Evolutionary conservation across 768 basidiomycete species (phyloP), one percentile per base, ranked within the genome.

Genomic region (Amanita thiersii): DNA sequence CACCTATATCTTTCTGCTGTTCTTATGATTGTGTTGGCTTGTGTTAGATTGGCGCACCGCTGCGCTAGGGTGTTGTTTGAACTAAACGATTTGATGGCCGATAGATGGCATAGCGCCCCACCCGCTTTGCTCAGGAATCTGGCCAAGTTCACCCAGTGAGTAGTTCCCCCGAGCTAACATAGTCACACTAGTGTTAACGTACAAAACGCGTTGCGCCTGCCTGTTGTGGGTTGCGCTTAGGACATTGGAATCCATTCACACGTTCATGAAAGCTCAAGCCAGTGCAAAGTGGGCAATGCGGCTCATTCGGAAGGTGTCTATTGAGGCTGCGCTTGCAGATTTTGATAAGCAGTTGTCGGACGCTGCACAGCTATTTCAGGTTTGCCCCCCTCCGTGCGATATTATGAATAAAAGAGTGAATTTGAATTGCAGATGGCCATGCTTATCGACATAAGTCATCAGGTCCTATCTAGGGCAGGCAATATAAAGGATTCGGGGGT

Each of bases 281-380:
- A 61, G 63, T 20, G 57, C 54, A 18, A 68, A 61, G 37, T 72
- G 72, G 71, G 56, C 45, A 11, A 56, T 54, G 10, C 62, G 68
- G 4, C 59, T 73, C 18, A 51, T 67, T 26, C 60, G 61, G 26
- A 72, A 66, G 45, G 51, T 43, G 10, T 55, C 57, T 0, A 70
- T 71, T 11, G 69, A 72, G 43, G 53, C 51, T 24, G 59, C 68
- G 3, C 54, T 73, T 3, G 50, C 30, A 1, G 56, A 62, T 5
- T 63, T 61, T 35, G 52, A 57, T 25, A 50, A 40, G 14, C 52
- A 56, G 35, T 50, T 73, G 24, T 64, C 70, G 17, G 71, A 73
- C 17, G 68, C 72, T 8, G 60, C 65, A 8, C 63, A 65, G 36
- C 63, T 70, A 6, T 72, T 73, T 44, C 71, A 73, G 60, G 72